A percentile compares a stretch with the other conserved stretches of the same genome.
These are phyloP conservation scores for Dictyostelium intermedium DNA, from an alignment of 78 protist genomes.

Conservation along the genomic window DNA sequence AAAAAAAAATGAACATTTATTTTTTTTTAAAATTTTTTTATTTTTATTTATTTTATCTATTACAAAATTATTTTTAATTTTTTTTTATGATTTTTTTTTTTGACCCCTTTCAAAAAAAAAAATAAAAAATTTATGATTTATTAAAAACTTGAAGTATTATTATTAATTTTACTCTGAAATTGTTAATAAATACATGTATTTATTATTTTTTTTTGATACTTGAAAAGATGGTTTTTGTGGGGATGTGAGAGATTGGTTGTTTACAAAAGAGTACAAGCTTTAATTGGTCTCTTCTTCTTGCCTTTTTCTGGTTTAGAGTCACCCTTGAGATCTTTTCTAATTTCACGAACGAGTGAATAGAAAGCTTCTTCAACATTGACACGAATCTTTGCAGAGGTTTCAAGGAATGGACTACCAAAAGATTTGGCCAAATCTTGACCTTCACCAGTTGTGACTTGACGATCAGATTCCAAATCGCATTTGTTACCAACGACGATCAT, in stretches of 20 bases:
- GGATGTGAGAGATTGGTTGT: background rate
- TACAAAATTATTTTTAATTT: no score
- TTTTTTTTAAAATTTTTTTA: no score
- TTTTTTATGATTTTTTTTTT: no score
- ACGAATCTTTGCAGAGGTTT: conserved; percentile 90
- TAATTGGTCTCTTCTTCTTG: conserved; percentile 38
- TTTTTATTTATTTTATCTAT: no score
- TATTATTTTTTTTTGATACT: background rate
- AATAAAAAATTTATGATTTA: no score
- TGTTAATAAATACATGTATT: background rate
- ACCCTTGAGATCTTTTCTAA: conserved; percentile 76
- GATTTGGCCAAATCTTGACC: conserved; percentile 85
- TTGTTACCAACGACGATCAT: conserved; percentile 82
- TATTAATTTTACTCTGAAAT: no score
- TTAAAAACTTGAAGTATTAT: no score
- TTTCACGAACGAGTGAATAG: conserved; percentile 82
- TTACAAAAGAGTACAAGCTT: background rate
- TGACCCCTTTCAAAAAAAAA: no score
- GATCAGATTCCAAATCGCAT: conserved; percentile 73
- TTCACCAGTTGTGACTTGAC: conserved; percentile 82
- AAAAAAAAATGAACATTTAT: no score
- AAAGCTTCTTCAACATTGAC: conserved; percentile 94
- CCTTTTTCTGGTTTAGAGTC: conserved; percentile 66
- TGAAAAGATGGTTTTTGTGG: background rate
- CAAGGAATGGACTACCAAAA: conserved; percentile 81